Evolutionary conservation across 331 rosid species (phyloP), one percentile per base, ranked within the genome.

Genomic region (Erythrophleum ivorense): DNA sequence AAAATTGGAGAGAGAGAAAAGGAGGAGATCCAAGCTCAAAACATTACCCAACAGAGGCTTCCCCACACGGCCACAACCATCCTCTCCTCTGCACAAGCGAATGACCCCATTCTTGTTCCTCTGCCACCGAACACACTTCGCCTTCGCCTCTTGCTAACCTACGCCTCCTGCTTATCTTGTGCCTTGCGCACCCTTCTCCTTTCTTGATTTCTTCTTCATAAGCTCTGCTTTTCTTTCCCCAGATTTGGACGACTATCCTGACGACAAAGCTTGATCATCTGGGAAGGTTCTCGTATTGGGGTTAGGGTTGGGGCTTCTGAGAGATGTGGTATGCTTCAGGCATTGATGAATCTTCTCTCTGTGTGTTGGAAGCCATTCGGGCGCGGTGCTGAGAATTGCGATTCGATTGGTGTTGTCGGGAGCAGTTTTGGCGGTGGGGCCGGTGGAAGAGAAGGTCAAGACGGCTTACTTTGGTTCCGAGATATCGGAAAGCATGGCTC

Each of bases 241-340:
- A 36, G 76, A 76, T 78, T 84, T 54, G 71, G 71, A 78, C 63
- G 64, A 72, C 16, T 33, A 9, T 9, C 50, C 63, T 33, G 79
- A 50, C 38, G 7, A 64, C 57, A 9, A 3, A 70, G 3, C 14
- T 19, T 14, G 62, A 57, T 33, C 38, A 34, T 52, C 40, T 45
- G 43, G 40, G 36, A n/a, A 15, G 77, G 76, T 52, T 71, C 52
- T 10, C 65, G 59, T 10, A 50, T 36, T 7, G 52, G 59, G 40
- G 85, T 77, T 69, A 43, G 91, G 93, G 91, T 82, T 86, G 55
- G 89, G 89, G 88, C 82, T 87, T 82, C 83, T 86, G 89, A 89
- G 95, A 75, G 91, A 91, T 91, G 95, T 92, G 94, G 95, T 84
- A 92, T 92, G 94, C 95, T 89, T 80, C 88, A 77, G 88, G 92